Percentiles rank a stretch among this genome's conserved stretches.
Conservation (phyloP, 768 basidiomycete genomes). For the Trametes meyenii region DNA sequence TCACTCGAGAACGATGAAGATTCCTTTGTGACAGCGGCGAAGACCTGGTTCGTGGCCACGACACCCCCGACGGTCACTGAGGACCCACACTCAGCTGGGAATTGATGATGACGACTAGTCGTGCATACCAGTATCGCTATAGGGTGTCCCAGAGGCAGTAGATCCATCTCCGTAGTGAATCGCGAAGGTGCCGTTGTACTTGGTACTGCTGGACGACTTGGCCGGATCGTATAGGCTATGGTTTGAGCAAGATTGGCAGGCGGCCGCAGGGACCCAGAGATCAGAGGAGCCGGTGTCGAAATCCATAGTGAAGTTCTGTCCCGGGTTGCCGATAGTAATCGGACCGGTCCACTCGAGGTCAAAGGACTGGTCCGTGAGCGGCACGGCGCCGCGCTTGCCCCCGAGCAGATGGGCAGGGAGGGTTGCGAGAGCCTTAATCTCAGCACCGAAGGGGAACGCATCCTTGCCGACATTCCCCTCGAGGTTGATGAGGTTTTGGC, state of each 20-base stretch:
- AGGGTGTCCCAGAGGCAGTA: conserved; percentile 18
- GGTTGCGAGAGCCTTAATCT: conserved; percentile 32
- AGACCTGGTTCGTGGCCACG: conserved; percentile 42
- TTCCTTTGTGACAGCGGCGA: conserved; percentile 48
- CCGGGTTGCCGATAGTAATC: conserved; percentile 43
- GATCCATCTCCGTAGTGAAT: conserved; percentile 27
- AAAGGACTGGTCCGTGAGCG: conserved; percentile 29
- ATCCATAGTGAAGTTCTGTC: conserved; percentile 39
- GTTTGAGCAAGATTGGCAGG: conserved; percentile 19
- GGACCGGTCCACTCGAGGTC: conserved; percentile 38
- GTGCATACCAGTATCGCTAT: conserved; percentile 21
- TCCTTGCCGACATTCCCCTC: conserved; percentile 18
- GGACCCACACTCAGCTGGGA: not conserved
- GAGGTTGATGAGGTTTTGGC: conserved; percentile 27
- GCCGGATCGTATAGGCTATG: conserved; percentile 17
- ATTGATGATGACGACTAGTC: not conserved
- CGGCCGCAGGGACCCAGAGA: conserved; percentile 28
- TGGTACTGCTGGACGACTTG: conserved; percentile 17
- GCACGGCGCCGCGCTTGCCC: conserved; percentile 23
- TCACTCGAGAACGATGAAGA: conserved; percentile 36
- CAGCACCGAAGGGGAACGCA: conserved; percentile 28
- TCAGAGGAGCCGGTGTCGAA: conserved; percentile 46
- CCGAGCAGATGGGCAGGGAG: conserved; percentile 15
- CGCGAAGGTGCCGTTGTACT: conserved; percentile 23
- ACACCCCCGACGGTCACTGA: conserved; percentile 25